A percentile compares a stretch with the other conserved stretches of the same genome.
Conservation (phyloP, 2,329 filamentous ascomycete species). For the Pestalotiopsis sp. region DNA sequence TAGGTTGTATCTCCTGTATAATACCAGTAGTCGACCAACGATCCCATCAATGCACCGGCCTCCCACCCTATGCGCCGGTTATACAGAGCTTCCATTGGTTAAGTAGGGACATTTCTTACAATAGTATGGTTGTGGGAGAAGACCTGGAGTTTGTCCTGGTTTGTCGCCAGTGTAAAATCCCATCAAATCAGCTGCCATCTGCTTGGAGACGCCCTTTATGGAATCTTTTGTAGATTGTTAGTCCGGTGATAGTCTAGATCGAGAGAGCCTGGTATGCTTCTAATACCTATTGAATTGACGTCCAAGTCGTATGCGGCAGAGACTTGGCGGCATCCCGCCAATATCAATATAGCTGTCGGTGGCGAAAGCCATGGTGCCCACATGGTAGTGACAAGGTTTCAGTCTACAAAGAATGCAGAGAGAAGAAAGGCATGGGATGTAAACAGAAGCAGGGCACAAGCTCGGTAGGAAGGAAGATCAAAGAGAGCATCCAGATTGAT, state of each 20-base stretch:
- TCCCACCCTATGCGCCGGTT: conserved; percentile 63
- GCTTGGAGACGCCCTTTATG: conserved; percentile 49
- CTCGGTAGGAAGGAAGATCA: neutral
- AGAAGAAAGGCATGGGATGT: neutral
- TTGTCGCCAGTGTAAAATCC: conserved; percentile 51
- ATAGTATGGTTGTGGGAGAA: conserved; percentile 57
- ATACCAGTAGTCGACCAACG: conserved; percentile 83
- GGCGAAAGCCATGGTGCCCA: conserved; percentile 22
- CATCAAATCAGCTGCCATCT: conserved; percentile 56
- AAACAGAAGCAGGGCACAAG: neutral
- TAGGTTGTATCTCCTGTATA: conserved; percentile 76
- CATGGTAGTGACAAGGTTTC: conserved; percentile 23
- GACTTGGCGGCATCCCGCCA: conserved; percentile 16
- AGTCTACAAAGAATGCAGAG: conserved; percentile 9
- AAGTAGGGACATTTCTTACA: conserved; percentile 40
- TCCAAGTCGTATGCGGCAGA: conserved; percentile 29
- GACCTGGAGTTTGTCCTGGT: conserved; percentile 52
- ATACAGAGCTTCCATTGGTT: neutral
- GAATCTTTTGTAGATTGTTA: conserved; percentile 42
- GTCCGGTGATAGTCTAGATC: neutral
- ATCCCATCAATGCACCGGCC: conserved; percentile 71
- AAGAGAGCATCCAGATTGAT: neutral
- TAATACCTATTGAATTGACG: conserved; percentile 28
- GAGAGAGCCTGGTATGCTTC: neutral
- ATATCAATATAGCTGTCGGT: conserved; percentile 21